Evolutionary conservation across 73 alveolate species (phyloP), one percentile per base, ranked within the genome.

Genomic region (Paramecium biaurelia): DNA sequence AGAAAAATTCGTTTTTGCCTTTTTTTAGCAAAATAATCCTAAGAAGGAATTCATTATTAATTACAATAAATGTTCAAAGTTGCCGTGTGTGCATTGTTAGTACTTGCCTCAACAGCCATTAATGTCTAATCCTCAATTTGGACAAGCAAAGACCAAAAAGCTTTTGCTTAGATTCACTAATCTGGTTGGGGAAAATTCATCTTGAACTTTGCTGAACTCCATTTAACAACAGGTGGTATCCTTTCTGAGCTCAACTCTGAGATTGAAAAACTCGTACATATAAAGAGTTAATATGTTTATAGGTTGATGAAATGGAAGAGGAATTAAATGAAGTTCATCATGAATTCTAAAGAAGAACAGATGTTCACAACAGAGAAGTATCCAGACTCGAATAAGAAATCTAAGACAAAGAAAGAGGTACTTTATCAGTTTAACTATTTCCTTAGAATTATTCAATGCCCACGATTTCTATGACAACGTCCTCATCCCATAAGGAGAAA

Each of bases 201-300:
- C 72, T 34, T 79, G 76, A 79, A 79, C 90, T 79, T 43, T 45
- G 90, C 56, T 79, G 90, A 79, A 45, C 90, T 79, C 90, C 90
- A 79, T 34, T 23, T 79, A 12, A 7, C 35, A 38, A 43, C 90
- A 23, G 90, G 74, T 15, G 90, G 90, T 43, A 24, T 47, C 42
- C 24, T 79, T 6, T 24, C 32, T 47, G 90, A 79, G 24, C 43
- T 79, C 28, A 43, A 43, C 21, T 24, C 42, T 24, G 90, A 41
- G 47, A 79, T 79, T 34, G 90, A 43, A 21, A 43, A 79, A 45
- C 90, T 79, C 74, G 70, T 79, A 63, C 10, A 26, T 63, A 79
- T 72, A 72, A 15, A 0, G 56, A 10, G 58, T 72, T 72, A 67
- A 20, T 38, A 72, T 72, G 34, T 26, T 32, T 32, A 38, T 72